These are phyloP conservation scores for Rhodofomes roseus DNA, from an alignment of 1,284 basidiomycete genomes.

Conservation along the genomic window DNA sequence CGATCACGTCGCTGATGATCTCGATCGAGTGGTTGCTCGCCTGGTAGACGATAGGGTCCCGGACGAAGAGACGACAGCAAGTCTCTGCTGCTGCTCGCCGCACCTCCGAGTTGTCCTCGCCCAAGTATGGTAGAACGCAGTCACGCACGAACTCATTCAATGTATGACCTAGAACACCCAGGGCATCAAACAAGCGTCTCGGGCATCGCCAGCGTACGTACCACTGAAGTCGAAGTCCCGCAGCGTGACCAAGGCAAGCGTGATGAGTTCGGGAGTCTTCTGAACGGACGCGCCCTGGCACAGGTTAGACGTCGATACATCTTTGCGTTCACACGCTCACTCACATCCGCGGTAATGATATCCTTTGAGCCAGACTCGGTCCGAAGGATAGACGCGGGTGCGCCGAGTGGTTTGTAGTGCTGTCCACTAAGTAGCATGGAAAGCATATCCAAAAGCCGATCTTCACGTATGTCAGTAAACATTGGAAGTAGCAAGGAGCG, in stretches of 20 bases:
- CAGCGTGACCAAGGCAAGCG: conserved; percentile 84
- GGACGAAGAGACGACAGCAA: conserved; percentile 89
- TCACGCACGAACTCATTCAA: conserved; percentile 96
- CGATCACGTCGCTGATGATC: conserved; percentile 96
- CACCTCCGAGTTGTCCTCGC: conserved; percentile 89
- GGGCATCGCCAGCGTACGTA: conserved; percentile 28
- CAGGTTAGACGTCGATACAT: conserved; percentile 2
- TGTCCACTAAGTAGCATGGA: conserved; percentile 81
- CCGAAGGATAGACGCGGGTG: conserved; percentile 56
- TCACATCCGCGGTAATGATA: conserved; percentile 55
- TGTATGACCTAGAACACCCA: conserved; percentile 66
- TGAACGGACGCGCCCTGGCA: conserved; percentile 40
- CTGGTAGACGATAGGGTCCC: conserved; percentile 96
- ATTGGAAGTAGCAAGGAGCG: background rate
- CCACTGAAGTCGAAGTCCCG: conserved; percentile 95
- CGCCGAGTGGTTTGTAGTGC: conserved; percentile 83
- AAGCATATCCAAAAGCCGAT: conserved; percentile 82
- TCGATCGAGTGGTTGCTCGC: conserved; percentile 96
- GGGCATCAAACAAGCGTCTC: background rate
- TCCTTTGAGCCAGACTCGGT: conserved; percentile 55
- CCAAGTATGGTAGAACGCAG: conserved; percentile 91
- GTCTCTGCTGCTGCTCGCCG: conserved; percentile 90
- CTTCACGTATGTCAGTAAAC: conserved; percentile 34
- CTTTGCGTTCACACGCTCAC: conserved; percentile 8
- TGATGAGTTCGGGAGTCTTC: conserved; percentile 75